Conservation (phyloP, 2,329 filamentous ascomycete genomes). For the Xylaria sp. region DNA sequence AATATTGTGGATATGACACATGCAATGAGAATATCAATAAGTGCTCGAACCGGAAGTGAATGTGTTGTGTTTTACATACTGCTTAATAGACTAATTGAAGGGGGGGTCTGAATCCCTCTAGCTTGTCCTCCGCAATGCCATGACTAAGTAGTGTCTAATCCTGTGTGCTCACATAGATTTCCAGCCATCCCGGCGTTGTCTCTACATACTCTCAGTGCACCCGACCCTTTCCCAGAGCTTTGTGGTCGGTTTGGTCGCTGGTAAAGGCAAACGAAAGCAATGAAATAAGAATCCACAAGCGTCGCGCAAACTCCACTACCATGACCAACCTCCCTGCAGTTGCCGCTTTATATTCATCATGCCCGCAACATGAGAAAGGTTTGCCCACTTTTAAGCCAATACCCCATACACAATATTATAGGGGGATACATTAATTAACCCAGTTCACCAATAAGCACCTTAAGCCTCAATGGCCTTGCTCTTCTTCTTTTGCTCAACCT, state of each 20-base stretch:
- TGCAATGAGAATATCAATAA: background rate
- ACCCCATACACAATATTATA: conserved; percentile 17
- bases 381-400: conserved; percentile 26
- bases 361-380: conserved; percentile 19
- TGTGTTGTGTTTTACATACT: conserved; percentile 38
- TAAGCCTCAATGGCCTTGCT: conserved; percentile 64
- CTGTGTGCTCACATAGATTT: conserved; percentile 24
- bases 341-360: conserved; percentile 17
- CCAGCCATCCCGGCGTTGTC: conserved; percentile 16
- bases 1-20: background rate
- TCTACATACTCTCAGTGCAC: conserved; percentile 9
- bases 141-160: conserved; percentile 19
- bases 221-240: background rate
- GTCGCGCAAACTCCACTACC: conserved; percentile 27
- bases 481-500: conserved; percentile 98
- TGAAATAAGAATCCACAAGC: conserved; percentile 25
- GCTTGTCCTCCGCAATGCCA: conserved; percentile 19
- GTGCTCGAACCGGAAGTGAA: conserved; percentile 27
- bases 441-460: conserved; percentile 33
- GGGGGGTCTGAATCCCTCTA: conserved; percentile 24
- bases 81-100: conserved; percentile 20
- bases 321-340: conserved; percentile 8
- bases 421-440: conserved; percentile 30
- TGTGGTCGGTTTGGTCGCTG: conserved; percentile 3
- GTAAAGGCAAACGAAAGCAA: conserved; percentile 25